A percentile compares a stretch with the other conserved stretches of the same genome.
These are phyloP conservation scores for Paspalum notatum DNA, from an alignment of 176 grass and related monocot genomes.

Conservation along the genomic window DNA sequence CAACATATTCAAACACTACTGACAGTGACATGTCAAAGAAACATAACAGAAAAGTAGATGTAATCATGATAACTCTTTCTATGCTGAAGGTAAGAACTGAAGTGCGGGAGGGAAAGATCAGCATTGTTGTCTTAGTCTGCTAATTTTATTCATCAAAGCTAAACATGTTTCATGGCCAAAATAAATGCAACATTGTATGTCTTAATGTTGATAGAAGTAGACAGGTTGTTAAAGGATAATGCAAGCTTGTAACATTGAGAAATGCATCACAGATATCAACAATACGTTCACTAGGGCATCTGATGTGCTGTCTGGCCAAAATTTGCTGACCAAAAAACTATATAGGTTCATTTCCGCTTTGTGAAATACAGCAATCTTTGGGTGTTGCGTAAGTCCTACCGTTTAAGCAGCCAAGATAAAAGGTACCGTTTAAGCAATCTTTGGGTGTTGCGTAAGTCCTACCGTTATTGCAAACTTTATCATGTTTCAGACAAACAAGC, in stretches of 20 bases:
- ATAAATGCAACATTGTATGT: not conserved
- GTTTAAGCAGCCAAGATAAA: not conserved
- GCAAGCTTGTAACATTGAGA: not conserved
- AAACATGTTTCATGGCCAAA: constrained; percentile 15
- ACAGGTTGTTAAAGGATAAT: not conserved
- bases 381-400: not conserved
- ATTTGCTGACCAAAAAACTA: not conserved
- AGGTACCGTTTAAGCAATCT: no score
- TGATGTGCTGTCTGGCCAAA: not conserved
- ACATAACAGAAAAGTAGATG: not conserved
- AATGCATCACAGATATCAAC: not conserved
- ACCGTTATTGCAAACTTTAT: not conserved
- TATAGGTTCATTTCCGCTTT: not conserved
- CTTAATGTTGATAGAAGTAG: not conserved
- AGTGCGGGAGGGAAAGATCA: not conserved
- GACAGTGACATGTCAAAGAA: not conserved
- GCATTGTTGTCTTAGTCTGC: not conserved
- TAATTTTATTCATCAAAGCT: not conserved
- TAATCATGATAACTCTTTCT: not conserved
- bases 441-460: not conserved
- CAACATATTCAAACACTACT: constrained; percentile 26
- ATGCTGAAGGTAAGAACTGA: not conserved
- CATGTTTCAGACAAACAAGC: not conserved
- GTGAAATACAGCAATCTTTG: not conserved
- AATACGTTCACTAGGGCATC: not conserved